A percentile compares a stretch with the other conserved stretches of the same genome.
Evolutionary conservation across 495 filamentous ascomycete species (phyloP).

Genomic region (Hypoxylon lienhwacheense): DNA sequence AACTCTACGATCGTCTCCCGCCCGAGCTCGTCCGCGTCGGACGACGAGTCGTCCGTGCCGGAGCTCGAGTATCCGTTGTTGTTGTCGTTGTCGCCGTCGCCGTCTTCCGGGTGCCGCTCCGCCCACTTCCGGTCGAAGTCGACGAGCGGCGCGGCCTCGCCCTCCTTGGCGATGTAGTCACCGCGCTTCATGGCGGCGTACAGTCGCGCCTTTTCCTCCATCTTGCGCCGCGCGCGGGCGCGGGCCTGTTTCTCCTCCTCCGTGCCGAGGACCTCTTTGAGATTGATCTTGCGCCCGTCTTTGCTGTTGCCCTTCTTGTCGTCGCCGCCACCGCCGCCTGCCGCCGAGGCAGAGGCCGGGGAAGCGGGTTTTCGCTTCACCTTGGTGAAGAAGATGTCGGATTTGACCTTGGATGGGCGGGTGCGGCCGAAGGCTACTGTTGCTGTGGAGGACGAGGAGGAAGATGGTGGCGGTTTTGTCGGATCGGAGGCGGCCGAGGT

Average conservation of each 20-base stretch:
- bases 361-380: constrained; percentile 62
- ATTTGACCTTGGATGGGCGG: constrained; percentile 68
- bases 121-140: constrained; percentile 97
- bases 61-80: constrained; percentile 40
- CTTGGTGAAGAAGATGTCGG: constrained; percentile 69
- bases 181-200: constrained; percentile 84
- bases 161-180: constrained; percentile 61
- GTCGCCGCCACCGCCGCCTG: constrained; percentile 10
- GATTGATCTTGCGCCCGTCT: no score
- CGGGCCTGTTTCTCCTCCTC: constrained; percentile 51
- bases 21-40: constrained; percentile 43
- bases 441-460: constrained; percentile 39
- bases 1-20: constrained; percentile 74
- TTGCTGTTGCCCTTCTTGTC: constrained; percentile 17
- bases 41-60: constrained; percentile 38
- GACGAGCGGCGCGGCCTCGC: constrained; percentile 63
- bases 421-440: constrained; percentile 58
- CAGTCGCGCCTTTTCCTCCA: constrained; percentile 83
- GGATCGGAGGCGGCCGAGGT: constrained; percentile 46
- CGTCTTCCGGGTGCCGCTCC: constrained; percentile 54
- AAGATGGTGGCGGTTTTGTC: no score
- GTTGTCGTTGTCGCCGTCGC: constrained; percentile 36
- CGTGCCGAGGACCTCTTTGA: constrained; percentile 47
- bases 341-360: background rate
- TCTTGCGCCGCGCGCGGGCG: constrained; percentile 67